Evolutionary conservation across 371 early-diverging fungal species (phyloP).

Genomic region (Batrachochytrium dendrobatidis): DNA sequence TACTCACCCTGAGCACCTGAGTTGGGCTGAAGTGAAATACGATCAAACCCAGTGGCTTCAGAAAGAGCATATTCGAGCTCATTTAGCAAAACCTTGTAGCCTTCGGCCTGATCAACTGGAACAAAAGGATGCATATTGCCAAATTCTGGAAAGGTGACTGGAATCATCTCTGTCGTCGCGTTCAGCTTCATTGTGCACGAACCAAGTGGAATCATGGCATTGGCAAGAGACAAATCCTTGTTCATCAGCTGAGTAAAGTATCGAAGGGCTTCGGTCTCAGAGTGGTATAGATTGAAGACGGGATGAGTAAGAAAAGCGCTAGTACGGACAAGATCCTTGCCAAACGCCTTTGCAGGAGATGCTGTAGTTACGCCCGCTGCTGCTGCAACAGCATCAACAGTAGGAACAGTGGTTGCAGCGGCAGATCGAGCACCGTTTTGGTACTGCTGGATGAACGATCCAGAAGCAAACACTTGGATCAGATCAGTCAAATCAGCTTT

Average conservation of each 20-base stretch:
- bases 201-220: conserved; percentile 97
- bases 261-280: conserved; percentile 97
- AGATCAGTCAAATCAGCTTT: conserved; percentile 70
- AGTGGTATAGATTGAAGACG: conserved; percentile 90
- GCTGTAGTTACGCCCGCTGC: conserved; percentile 25
- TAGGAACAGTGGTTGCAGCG: conserved; percentile 15
- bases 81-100: conserved; percentile 76
- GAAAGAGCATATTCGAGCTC: conserved; percentile 82
- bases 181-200: conserved; percentile 98
- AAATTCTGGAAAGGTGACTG: conserved; percentile 95
- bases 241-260: conserved; percentile 87
- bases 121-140: conserved; percentile 93
- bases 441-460: conserved; percentile 33
- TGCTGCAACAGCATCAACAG: conserved; percentile 34
- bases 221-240: conserved; percentile 91
- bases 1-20: conserved; percentile 98
- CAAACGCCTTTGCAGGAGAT: conserved; percentile 40
- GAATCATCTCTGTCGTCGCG: conserved; percentile 95
- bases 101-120: conserved; percentile 82
- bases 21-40: conserved; percentile 91
- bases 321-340: conserved; percentile 62
- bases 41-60: conserved; percentile 89
- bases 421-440: conserved; percentile 16
- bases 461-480: conserved; percentile 60
- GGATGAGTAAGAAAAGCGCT: conserved; percentile 73